These are phyloP conservation scores for Fusarium scirpi DNA, from an alignment of 2,329 filamentous ascomycete genomes.

Conservation along the genomic window DNA sequence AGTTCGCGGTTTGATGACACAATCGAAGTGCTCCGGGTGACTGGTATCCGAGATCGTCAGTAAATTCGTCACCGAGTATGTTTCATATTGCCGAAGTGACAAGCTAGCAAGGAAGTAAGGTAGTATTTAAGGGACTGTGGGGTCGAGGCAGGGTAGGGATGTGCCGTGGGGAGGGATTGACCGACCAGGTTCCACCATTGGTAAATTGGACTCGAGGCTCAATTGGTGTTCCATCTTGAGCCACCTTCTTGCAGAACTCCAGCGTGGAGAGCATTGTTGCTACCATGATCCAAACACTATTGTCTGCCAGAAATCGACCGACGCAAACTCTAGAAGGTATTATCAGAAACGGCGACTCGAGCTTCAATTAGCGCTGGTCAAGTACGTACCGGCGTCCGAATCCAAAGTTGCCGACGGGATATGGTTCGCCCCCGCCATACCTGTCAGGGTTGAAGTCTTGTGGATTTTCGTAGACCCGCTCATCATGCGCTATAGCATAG, in stretches of 20 bases:
- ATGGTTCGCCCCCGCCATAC: conserved; percentile 59
- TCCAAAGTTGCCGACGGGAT: conserved; percentile 54
- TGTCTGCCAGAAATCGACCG: conserved; percentile 51
- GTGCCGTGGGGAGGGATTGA: conserved; percentile 8
- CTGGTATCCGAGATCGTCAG: conserved; percentile 24
- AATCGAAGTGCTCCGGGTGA: conserved; percentile 51
- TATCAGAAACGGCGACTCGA: neutral
- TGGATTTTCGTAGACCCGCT: conserved; percentile 55
- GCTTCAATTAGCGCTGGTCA: neutral
- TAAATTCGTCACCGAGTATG: conserved; percentile 1
- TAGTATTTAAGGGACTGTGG: conserved; percentile 1
- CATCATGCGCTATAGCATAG: conserved; percentile 58
- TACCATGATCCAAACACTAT: conserved; percentile 54
- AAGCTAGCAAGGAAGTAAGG: neutral
- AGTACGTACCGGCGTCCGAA: conserved; percentile 49
- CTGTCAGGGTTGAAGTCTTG: conserved; percentile 62
- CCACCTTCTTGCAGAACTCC: conserved; percentile 45
- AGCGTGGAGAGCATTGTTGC: conserved; percentile 51
- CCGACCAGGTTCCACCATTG: conserved; percentile 51
- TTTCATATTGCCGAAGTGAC: neutral
- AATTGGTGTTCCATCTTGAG: conserved; percentile 42
- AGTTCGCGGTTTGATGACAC: conserved; percentile 42
- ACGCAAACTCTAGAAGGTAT: conserved; percentile 46
- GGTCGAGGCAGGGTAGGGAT: neutral
- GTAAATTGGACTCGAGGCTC: conserved; percentile 48